phyloP scores from a whole-genome alignment of 805 yeast genomes.

The Candida silvatica region DNA sequence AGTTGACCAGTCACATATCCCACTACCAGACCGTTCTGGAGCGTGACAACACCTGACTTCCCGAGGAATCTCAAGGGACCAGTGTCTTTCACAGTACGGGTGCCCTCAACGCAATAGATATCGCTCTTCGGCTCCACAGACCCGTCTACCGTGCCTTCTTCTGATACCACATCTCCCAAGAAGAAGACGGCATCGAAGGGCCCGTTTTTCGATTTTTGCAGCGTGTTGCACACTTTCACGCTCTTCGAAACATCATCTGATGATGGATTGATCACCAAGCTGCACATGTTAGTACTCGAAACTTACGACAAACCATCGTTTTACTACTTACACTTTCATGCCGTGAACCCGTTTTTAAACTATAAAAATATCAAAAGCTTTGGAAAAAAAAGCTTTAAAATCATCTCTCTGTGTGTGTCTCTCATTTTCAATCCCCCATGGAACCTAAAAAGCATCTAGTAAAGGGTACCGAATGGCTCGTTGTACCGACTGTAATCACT shows the following conservation, averaged over 20 bases:
- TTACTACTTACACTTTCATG: too few species aligned
- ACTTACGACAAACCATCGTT: too few species aligned
- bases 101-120: conserved; percentile 21
- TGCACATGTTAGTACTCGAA: conserved; percentile 5
- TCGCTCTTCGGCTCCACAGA: conserved; percentile 13
- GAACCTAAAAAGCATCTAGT: too few species aligned
- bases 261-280: conserved; percentile 38
- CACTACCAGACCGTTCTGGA: conserved; percentile 36
- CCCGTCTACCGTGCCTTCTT: conserved; percentile 6
- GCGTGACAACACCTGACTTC: conserved; percentile 28
- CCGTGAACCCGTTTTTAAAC: too few species aligned
- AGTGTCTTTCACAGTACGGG: conserved; percentile 2
- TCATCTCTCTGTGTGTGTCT: too few species aligned
- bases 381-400: too few species aligned
- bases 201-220: conserved; percentile 50
- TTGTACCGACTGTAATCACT: conserved; percentile 17
- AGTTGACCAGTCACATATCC: conserved; percentile 35
- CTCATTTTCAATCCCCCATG: too few species aligned
- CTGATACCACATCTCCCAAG: conserved; percentile 35
- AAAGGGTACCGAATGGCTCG: conserved; percentile 28
- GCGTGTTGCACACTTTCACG: conserved; percentile 34
- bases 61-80: conserved; percentile 24
- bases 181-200: conserved; percentile 53
- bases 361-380: too few species aligned
- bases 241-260: conserved; percentile 34